A percentile compares a stretch with the other conserved stretches of the same genome.
These are phyloP conservation scores for Trypanosomatidae sp. DNA, from an alignment of 208 protist species.

Conservation along the genomic window DNA sequence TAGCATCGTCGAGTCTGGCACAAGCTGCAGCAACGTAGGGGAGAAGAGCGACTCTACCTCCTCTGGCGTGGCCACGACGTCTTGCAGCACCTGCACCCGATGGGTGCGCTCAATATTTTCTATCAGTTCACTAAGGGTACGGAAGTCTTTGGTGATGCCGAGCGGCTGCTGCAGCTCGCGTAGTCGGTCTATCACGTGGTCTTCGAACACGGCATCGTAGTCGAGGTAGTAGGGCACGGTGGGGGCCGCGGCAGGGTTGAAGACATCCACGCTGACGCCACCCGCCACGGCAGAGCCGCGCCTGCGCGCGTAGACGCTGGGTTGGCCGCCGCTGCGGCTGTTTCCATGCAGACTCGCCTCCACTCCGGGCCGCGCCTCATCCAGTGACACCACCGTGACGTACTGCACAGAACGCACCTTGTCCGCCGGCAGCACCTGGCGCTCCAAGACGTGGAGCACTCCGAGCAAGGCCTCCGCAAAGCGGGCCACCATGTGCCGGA, in stretches of 20 bases:
- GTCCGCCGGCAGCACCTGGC: constrained; percentile 62
- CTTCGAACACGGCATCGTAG: constrained; percentile 68
- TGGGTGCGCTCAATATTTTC: constrained; percentile 58
- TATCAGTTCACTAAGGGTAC: constrained; percentile 74
- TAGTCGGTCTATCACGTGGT: constrained; percentile 70
- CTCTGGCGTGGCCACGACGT: constrained; percentile 63
- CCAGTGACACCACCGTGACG: constrained; percentile 73
- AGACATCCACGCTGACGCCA: constrained; percentile 23
- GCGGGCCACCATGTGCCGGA: constrained; percentile 42
- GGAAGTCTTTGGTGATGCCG: constrained; percentile 62
- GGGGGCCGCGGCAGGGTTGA: constrained; percentile 8
- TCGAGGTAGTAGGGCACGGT: constrained; percentile 80
- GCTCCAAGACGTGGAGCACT: constrained; percentile 68
- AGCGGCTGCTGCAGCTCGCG: constrained; percentile 57
- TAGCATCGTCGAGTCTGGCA: constrained; percentile 80
- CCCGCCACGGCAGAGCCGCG: neutral
- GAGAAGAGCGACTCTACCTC: constrained; percentile 81
- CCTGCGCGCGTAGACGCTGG: constrained; percentile 1
- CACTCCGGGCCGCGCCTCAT: constrained; percentile 32
- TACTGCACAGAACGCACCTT: constrained; percentile 68
- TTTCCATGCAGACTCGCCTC: neutral
- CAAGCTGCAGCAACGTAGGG: constrained; percentile 77
- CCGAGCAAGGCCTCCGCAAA: constrained; percentile 82
- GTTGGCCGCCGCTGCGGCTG: neutral
- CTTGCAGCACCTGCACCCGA: constrained; percentile 67